phyloP scores from a whole-genome alignment of 805 yeast genomes.

The Kluyveromyces aestuarii region DNA sequence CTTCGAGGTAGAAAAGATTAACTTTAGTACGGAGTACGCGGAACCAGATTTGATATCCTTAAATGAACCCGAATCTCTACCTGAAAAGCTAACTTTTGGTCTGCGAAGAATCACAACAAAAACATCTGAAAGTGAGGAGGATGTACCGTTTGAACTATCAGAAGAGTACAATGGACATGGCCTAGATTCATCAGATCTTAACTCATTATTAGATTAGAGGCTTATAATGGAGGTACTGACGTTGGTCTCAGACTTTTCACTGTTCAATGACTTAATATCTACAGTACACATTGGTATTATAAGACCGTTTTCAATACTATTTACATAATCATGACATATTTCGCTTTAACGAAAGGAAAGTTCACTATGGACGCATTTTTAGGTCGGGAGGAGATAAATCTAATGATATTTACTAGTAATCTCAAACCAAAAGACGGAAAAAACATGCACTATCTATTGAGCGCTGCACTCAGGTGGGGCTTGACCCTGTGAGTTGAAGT shows the following conservation, averaged over 20 bases:
- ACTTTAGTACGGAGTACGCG: conserved; percentile 18
- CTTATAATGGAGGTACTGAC: not conserved
- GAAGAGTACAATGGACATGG: conserved; percentile 20
- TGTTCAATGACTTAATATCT: too few relatives aligned
- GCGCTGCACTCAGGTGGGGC: conserved; percentile 34
- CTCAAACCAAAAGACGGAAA: not conserved
- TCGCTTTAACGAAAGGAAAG: not conserved
- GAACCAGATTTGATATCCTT: conserved; percentile 13
- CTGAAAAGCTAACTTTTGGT: not conserved
- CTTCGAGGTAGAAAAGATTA: conserved; percentile 7
- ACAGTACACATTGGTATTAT: not conserved
- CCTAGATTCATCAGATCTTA: conserved; percentile 16
- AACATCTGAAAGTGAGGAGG: not conserved
- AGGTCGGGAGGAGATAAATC: too few relatives aligned
- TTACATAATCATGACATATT: not conserved
- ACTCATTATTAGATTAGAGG: conserved; percentile 12
- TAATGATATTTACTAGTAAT: too few relatives aligned
- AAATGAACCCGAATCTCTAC: conserved; percentile 8
- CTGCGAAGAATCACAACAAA: not conserved
- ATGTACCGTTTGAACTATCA: not conserved
- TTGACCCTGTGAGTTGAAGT: conserved; percentile 8
- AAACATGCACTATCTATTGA: conserved; percentile 20
- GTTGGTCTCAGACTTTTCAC: too few relatives aligned
- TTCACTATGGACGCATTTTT: not conserved
- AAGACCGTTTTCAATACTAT: not conserved